phyloP scores from a whole-genome alignment of 495 filamentous ascomycete species.

The Daldinia concentrica region DNA sequence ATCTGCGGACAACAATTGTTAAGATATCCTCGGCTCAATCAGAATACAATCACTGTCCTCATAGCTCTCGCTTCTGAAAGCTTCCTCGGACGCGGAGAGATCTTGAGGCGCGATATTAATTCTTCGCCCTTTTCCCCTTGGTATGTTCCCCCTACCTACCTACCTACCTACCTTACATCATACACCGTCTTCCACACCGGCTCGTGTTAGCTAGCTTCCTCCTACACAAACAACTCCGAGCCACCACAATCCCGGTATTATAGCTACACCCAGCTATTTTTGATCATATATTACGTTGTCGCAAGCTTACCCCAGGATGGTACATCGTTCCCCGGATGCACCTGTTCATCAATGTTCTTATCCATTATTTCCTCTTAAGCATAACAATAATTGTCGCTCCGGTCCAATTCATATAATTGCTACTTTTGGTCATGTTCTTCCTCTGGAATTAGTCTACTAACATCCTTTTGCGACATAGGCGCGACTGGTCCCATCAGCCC shows the following conservation, averaged over 20 bases:
- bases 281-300: constrained; percentile 41
- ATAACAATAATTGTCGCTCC: constrained; percentile 10
- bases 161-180: constrained; percentile 34
- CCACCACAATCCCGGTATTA: constrained; percentile 42
- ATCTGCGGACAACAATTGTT: constrained; percentile 59
- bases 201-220: constrained; percentile 18
- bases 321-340: constrained; percentile 25
- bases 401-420: constrained; percentile 18
- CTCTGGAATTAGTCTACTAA: constrained; percentile 31
- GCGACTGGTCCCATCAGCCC: constrained; percentile 42
- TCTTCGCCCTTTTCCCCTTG: constrained; percentile 24
- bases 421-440: constrained; percentile 14
- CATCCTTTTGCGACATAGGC: constrained; percentile 32
- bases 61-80: constrained; percentile 27
- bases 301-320: constrained; percentile 44
- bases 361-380: constrained; percentile 13
- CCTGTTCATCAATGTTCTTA: constrained; percentile 22
- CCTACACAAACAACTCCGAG: constrained; percentile 35
- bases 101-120: constrained; percentile 42
- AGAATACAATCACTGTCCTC: constrained; percentile 39
- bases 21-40: constrained; percentile 52
- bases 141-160: constrained; percentile 24
- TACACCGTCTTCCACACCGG: constrained; percentile 31
- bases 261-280: constrained; percentile 29
- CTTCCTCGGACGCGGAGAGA: constrained; percentile 31